Base-by-base conservation (phyloP, 371 early-diverging fungal genomes). In the Haplosporangium sp. region DNA sequence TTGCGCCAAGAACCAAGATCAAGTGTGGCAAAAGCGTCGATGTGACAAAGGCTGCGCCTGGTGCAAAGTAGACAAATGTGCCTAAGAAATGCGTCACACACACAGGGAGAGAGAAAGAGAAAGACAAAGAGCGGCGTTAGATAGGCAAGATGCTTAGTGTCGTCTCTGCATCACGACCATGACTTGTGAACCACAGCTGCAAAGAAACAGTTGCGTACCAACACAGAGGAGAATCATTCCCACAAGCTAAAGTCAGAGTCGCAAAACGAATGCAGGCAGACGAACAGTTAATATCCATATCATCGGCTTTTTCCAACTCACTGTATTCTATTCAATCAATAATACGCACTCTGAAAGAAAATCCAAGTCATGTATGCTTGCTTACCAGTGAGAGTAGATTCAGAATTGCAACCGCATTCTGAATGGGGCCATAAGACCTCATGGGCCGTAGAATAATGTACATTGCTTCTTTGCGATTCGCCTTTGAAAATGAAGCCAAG, bases 301-400 rank as follows among this genome's bases (percentile, higher is more conserved):
- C 29, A 4, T 29, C 29, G 4, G 29, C 29, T 4, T 29, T 29
- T 29, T 4, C 29, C 29, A 29, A 16, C 12, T 14, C 50, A 5
- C 23, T 48, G 16, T 8, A 13, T 23, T 45, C 11, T 10, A 9
- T 10, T 10, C 0, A 59, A 37, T 14, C 16, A 5, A 10, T 29
- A 29, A 29, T 29, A 4, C 29, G 29, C 29, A 41, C 18, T 16
- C 6, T 37, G 11, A 48, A 29, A 20, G 37, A 50, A 36, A 20
- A 14, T 38, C 10, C 7, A 11, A n/a, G 2, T 52, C 43, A 21
- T 18, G 23, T 46, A 13, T 12, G 10, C 53, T 11, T 20, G 29
- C 72, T 64, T 73, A 79, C 80, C 59, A 72, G 50, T n/a, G 80
- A 72, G 51, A 79, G 73, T 21, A 79, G 69, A 61, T 79, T 79